Evolutionary conservation across 2,329 filamentous ascomycete genomes (phyloP).

Genomic region (Alternaria tenuissima): DNA sequence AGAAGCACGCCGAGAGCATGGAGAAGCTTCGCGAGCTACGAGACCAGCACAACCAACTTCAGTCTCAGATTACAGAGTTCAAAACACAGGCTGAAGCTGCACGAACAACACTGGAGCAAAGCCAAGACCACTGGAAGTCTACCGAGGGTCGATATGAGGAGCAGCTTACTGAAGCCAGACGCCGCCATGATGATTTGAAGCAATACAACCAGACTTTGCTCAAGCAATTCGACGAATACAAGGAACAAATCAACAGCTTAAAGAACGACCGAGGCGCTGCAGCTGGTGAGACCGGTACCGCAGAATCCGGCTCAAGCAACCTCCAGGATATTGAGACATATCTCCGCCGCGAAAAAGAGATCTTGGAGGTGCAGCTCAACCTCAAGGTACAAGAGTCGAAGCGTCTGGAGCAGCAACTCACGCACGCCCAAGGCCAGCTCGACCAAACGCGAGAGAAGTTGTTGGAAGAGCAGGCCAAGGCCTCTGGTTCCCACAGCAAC

Average conservation of each 20-base stretch:
- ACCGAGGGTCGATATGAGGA: conserved; percentile 81
- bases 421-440: conserved; percentile 85
- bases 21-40: conserved; percentile 82
- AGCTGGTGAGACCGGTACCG: conserved; percentile 61
- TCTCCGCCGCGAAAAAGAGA: conserved; percentile 94
- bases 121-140: conserved; percentile 87
- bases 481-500: conserved; percentile 75
- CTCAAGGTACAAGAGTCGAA: conserved; percentile 88
- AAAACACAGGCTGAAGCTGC: conserved; percentile 86
- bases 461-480: conserved; percentile 81
- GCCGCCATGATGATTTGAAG: conserved; percentile 81
- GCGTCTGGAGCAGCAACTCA: conserved; percentile 86
- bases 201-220: conserved; percentile 92
- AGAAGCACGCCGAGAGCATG: conserved; percentile 96
- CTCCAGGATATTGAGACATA: conserved; percentile 92
- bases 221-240: conserved; percentile 84
- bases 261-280: conserved; percentile 74
- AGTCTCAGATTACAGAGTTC: conserved; percentile 76
- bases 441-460: conserved; percentile 90
- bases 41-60: conserved; percentile 80
- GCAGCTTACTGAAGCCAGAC: conserved; percentile 80
- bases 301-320: conserved; percentile 71
- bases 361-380: conserved; percentile 95
- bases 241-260: conserved; percentile 77
- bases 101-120: conserved; percentile 78